These are phyloP conservation scores for Chloromonas sp. DNA, from an alignment of 163 green algal genomes.

Conservation along the genomic window DNA sequence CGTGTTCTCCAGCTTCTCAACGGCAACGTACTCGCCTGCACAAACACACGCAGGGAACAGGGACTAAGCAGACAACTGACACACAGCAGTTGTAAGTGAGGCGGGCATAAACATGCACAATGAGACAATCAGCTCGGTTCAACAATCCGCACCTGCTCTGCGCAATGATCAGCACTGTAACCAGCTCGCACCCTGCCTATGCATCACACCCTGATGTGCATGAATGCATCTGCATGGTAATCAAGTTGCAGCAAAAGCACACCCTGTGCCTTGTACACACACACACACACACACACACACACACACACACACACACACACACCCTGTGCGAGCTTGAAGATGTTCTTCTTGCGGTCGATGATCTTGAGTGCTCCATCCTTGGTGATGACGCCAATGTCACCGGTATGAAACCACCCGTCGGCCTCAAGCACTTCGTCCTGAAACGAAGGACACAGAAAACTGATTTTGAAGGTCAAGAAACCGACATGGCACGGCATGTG, in stretches of 20 bases:
- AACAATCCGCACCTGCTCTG: too few species aligned
- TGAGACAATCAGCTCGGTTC: too few species aligned
- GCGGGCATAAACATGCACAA: too few species aligned
- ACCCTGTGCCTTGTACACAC: too few species aligned
- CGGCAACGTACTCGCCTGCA: constrained; percentile 91
- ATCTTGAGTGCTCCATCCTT: constrained; percentile 74
- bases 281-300: background rate
- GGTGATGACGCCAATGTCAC: constrained; percentile 67
- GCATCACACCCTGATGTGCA: background rate
- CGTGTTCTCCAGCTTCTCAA: constrained; percentile 90
- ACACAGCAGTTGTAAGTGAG: too few species aligned
- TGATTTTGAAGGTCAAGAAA: too few species aligned
- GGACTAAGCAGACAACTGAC: too few species aligned
- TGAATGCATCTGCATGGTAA: background rate
- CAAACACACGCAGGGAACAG: background rate
- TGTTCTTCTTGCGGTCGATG: constrained; percentile 96
- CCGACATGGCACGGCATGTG: too few species aligned
- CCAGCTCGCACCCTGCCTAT: too few species aligned
- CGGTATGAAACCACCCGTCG: constrained; percentile 80
- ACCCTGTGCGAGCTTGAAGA: constrained; percentile 88
- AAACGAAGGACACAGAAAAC: background rate
- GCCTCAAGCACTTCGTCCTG: constrained; percentile 59
- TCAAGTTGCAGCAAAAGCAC: too few species aligned
- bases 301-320: background rate
- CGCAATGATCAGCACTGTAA: too few species aligned